Percentiles rank a stretch among this genome's conserved stretches.
Evolutionary conservation across 2,329 filamentous ascomycete species (phyloP).

Genomic region (Pyrenophora graminea): DNA sequence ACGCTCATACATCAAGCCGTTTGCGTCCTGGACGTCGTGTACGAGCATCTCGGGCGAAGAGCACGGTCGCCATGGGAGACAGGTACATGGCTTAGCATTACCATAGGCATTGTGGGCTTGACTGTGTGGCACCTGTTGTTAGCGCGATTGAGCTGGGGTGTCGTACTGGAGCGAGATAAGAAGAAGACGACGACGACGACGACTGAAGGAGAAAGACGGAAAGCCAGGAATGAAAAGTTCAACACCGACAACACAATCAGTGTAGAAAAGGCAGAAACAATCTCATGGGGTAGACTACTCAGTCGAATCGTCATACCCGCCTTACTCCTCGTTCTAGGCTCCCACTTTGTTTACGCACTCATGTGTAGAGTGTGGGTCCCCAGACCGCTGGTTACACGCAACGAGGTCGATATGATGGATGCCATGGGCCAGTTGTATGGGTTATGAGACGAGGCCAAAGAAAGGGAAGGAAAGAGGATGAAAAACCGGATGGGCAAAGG

Average conservation of each 20-base stretch:
- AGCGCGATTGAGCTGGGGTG: slow-evolving; percentile 15
- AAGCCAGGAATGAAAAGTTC: too few relatives aligned
- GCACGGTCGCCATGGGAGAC: slow-evolving; percentile 19
- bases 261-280: not conserved
- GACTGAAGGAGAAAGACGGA: not conserved
- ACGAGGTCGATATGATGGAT: slow-evolving; percentile 12
- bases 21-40: slow-evolving; percentile 15
- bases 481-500: too few relatives aligned
- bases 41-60: slow-evolving; percentile 20
- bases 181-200: not conserved
- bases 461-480: too few relatives aligned
- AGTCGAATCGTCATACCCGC: slow-evolving; percentile 15
- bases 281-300: slow-evolving; percentile 17
- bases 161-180: slow-evolving; percentile 9
- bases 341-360: slow-evolving; percentile 9
- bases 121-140: slow-evolving; percentile 23
- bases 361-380: not conserved
- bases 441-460: not conserved
- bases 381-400: slow-evolving; percentile 2
- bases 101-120: slow-evolving; percentile 10
- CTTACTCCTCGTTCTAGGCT: slow-evolving; percentile 10
- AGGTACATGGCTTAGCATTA: not conserved
- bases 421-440: slow-evolving; percentile 11
- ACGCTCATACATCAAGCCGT: slow-evolving; percentile 20
- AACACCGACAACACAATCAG: too few relatives aligned